Base-by-base conservation (phyloP, 768 basidiomycete species). In the Calocera viscosa region DNA sequence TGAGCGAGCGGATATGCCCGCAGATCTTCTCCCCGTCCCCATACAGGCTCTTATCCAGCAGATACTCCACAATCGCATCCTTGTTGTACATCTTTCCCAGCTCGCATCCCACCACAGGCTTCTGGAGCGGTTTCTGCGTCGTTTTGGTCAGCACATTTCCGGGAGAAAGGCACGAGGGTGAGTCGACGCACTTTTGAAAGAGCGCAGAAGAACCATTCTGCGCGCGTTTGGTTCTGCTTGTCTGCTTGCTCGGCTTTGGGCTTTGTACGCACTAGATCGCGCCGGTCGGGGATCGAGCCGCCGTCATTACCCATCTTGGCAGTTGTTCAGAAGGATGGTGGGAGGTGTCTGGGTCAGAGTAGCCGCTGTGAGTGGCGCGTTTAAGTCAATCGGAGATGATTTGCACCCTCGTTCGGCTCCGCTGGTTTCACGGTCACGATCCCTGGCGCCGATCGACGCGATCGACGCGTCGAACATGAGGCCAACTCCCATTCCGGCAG, bases 41-140 rank as follows among this genome's bases (percentile, higher is more conserved):
- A 74, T 93, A 94, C 1, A 86, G 81, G 2, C 83, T 78, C 71
- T 84, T 86, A 75, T 95, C 90, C 17, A 98, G 78, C 34, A 97
- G 80, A 76, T 87, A 95, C 75, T 96, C 91, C 41, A 99, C 83
- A 30, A 99, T 80, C 0, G 94, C 85, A 71, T 95, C 95, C 74
- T 95, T 96, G 77, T 97, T 99, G 75, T 97, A 98, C 0, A 99
- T 79, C 75, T 94, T 95, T 12, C 96, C 96, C 0, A 97, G 81
- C 0, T 86, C 86, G 76, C 93, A 95, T 0, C 94, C 87, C 0
- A 97, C 96, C 3, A 97, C 80, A 0, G 96, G 96, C 67, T 91
- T 86, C 72, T 87, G 86, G 1, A 98, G 81, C n/a, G 86, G 87
- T 65, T 84, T 94, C 72, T 14, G 30, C 11, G 40, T n/a, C 49